Percentiles rank a stretch among this genome's conserved stretches.
Evolutionary conservation across 805 yeast species (phyloP).

Genomic region (Grigorovia yakushimaensis): DNA sequence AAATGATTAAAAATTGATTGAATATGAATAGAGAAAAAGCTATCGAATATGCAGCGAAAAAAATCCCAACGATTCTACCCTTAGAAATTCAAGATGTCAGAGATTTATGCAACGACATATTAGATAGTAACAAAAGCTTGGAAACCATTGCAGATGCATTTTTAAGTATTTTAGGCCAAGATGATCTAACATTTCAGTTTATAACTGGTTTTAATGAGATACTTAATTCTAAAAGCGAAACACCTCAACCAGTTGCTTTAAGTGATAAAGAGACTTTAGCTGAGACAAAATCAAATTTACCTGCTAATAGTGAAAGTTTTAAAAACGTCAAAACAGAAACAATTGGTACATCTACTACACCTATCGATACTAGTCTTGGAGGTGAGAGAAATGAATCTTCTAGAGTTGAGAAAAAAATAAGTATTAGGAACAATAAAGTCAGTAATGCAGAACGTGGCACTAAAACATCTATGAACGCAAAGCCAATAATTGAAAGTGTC

Average conservation of each 20-base stretch:
- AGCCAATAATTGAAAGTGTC: not conserved
- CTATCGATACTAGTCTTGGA: no score
- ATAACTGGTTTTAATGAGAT: constrained; percentile 23
- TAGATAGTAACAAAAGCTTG: constrained; percentile 11
- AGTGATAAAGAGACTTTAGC: no score
- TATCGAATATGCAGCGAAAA: constrained; percentile 18
- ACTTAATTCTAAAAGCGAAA: constrained; percentile 1
- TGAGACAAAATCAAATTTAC: no score
- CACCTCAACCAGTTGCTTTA: not conserved
- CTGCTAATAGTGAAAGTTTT: no score
- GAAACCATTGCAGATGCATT: constrained; percentile 24
- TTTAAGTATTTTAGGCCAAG: constrained; percentile 25
- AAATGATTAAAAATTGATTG: not conserved
- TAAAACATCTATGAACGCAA: not conserved
- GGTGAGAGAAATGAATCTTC: no score
- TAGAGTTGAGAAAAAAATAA: no score
- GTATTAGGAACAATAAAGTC: no score
- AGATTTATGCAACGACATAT: constrained; percentile 21
- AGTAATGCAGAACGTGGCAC: no score
- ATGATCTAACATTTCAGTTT: constrained; percentile 24
- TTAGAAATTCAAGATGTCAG: constrained; percentile 21
- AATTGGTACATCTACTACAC: no score
- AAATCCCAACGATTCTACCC: constrained; percentile 26
- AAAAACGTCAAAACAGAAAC: no score
- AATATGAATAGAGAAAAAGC: constrained; percentile 24